A percentile compares a stretch with the other conserved stretches of the same genome.
phyloP scores from a whole-genome alignment of 257 asterid genomes.

The Capsicum pubescens region DNA sequence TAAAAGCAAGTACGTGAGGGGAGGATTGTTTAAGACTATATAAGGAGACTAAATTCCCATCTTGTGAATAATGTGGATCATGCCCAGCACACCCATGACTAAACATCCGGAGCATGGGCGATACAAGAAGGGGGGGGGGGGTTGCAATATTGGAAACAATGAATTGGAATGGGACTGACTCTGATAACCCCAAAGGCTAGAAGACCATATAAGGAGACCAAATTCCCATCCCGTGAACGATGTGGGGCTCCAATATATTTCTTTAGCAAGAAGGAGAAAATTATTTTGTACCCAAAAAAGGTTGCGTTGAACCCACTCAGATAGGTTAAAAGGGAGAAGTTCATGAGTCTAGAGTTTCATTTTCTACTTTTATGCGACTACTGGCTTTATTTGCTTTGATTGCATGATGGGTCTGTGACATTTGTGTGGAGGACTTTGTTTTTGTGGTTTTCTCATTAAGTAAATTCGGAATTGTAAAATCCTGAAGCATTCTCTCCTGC shows the following conservation, averaged over 20 bases:
- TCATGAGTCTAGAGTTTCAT: neutral
- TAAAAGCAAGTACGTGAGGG: neutral
- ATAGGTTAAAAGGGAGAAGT: constrained; percentile 5
- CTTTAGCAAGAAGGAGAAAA: neutral
- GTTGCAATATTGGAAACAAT: no score
- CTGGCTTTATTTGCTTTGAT: constrained; percentile 6
- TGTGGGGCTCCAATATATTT: no score
- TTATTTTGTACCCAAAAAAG: neutral
- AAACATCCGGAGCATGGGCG: no score
- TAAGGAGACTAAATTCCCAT: neutral
- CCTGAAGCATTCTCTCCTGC: neutral
- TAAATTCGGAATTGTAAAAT: neutral
- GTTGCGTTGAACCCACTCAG: neutral
- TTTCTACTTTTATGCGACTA: neutral
- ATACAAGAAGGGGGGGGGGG: no score
- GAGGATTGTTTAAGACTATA: neutral
- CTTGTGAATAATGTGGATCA: neutral
- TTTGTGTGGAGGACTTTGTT: neutral
- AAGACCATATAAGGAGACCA: no score
- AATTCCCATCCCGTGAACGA: no score
- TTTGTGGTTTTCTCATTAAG: neutral
- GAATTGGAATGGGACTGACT: no score
- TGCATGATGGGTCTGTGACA: constrained; percentile 7
- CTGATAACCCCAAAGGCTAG: no score
- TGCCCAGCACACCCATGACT: neutral